phyloP scores from a whole-genome alignment of 805 yeast species.

The Candida pseudofarinosa region DNA sequence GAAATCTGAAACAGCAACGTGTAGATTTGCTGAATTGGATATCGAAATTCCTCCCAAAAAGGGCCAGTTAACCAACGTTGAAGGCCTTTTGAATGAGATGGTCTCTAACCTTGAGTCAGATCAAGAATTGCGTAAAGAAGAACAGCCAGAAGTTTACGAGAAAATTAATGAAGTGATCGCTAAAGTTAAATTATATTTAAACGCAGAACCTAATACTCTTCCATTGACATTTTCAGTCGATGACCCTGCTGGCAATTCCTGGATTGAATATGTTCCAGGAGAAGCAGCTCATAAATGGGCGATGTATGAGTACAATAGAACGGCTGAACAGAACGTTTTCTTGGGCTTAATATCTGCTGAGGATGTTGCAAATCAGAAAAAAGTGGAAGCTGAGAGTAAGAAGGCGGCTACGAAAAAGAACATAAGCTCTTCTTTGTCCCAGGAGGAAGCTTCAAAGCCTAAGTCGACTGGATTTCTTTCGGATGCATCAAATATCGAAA shows the following conservation, averaged over 20 bases:
- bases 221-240: conserved; percentile 79
- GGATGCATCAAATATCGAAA: conserved; percentile 78
- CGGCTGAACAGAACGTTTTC: conserved; percentile 82
- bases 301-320: conserved; percentile 72
- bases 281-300: conserved; percentile 91
- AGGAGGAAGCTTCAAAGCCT: conserved; percentile 23
- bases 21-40: conserved; percentile 78
- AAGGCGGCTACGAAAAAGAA: conserved; percentile 36
- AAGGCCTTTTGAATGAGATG: conserved; percentile 84
- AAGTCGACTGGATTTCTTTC: conserved; percentile 56
- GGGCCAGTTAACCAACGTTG: conserved; percentile 90
- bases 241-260: conserved; percentile 97
- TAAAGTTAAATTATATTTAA: conserved; percentile 55
- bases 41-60: conserved; percentile 93
- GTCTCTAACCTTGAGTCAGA: conserved; percentile 72
- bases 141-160: conserved; percentile 70
- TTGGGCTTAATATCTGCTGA: conserved; percentile 77
- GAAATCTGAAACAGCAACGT: conserved; percentile 81
- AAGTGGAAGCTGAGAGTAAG: conserved; percentile 48
- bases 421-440: conserved; percentile 16
- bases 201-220: conserved; percentile 62
- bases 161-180: conserved; percentile 69
- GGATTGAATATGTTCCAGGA: conserved; percentile 87
- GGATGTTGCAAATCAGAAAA: conserved; percentile 46
- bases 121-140: conserved; percentile 72